A percentile compares a stretch with the other conserved stretches of the same genome.
Evolutionary conservation across 805 yeast genomes (phyloP).

Genomic region (Cyberlindnera sargentensis): DNA sequence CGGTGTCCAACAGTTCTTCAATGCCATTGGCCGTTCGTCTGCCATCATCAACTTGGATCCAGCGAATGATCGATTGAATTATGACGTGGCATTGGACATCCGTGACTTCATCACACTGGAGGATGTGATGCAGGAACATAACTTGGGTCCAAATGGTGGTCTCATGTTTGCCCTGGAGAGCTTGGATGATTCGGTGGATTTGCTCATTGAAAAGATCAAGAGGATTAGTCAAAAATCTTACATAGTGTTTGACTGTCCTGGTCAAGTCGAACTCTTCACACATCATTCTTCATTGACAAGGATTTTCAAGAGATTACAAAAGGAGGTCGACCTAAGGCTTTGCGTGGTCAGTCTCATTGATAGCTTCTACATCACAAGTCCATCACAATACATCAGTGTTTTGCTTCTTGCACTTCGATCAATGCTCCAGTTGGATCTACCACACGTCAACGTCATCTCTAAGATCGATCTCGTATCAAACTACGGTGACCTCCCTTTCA

Average conservation of each 20-base stretch:
- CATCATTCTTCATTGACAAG: slow-evolving; percentile 69
- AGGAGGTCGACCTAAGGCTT: slow-evolving; percentile 59
- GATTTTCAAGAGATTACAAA: slow-evolving; percentile 60
- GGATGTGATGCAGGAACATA: slow-evolving; percentile 66
- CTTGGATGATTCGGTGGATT: slow-evolving; percentile 48
- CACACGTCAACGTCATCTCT: slow-evolving; percentile 88
- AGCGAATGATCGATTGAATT: slow-evolving; percentile 67
- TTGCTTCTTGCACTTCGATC: slow-evolving; percentile 75
- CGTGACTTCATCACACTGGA: slow-evolving; percentile 71
- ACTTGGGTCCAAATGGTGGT: slow-evolving; percentile 85
- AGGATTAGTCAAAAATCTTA: slow-evolving; percentile 55
- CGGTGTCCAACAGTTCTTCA: slow-evolving; percentile 88
- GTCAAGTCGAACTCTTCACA: slow-evolving; percentile 93
- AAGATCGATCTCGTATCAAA: slow-evolving; percentile 76
- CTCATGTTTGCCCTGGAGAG: slow-evolving; percentile 80
- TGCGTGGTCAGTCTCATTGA: slow-evolving; percentile 87
- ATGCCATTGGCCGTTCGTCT: slow-evolving; percentile 88
- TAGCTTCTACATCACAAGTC: slow-evolving; percentile 71
- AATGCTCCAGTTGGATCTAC: slow-evolving; percentile 88
- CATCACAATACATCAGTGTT: slow-evolving; percentile 83
- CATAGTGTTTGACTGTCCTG: slow-evolving; percentile 84
- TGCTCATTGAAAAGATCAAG: slow-evolving; percentile 49
- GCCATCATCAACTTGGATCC: slow-evolving; percentile 89
- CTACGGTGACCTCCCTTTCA: slow-evolving; percentile 79
- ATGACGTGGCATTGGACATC: slow-evolving; percentile 71